These are phyloP conservation scores for Circinella umbellata DNA, from an alignment of 371 early-diverging fungal genomes.

Conservation along the genomic window DNA sequence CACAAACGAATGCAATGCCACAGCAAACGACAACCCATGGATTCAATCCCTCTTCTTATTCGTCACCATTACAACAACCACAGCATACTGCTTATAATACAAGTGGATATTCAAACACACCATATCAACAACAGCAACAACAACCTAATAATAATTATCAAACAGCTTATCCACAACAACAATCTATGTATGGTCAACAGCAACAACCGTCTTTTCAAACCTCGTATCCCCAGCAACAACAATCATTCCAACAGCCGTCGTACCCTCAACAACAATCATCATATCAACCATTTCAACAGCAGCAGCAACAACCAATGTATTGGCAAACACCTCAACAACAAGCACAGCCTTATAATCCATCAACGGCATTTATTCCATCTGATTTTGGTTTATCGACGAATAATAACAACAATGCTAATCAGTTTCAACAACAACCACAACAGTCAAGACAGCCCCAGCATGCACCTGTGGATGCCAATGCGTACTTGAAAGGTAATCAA, in stretches of 20 bases:
- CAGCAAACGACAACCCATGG: not conserved
- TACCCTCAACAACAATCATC: constrained; percentile 25
- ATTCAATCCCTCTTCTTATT: constrained; percentile 1
- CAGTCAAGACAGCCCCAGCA: constrained; percentile 26
- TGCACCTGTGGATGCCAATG: constrained; percentile 44
- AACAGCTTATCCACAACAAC: constrained; percentile 2
- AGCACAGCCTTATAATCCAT: constrained; percentile 20
- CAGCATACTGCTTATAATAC: not conserved
- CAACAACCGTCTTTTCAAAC: constrained; percentile 6
- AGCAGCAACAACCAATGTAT: constrained; percentile 37
- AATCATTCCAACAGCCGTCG: constrained; percentile 22
- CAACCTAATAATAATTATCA: constrained; percentile 7
- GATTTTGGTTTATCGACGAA: constrained; percentile 36
- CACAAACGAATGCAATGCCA: constrained; percentile 11
- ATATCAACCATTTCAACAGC: constrained; percentile 31
- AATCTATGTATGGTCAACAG: constrained; percentile 17
- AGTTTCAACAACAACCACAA: constrained; percentile 19
- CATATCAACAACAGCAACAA: constrained; percentile 11
- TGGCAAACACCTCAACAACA: constrained; percentile 24
- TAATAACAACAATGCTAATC: not conserved
- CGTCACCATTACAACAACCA: not conserved
- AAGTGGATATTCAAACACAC: not conserved
- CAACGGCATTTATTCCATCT: constrained; percentile 38
- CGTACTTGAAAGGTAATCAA: constrained; percentile 32
- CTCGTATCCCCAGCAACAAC: constrained; percentile 5